phyloP scores from a whole-genome alignment of 2,329 filamentous ascomycete species.

The Nothopassalora personata region DNA sequence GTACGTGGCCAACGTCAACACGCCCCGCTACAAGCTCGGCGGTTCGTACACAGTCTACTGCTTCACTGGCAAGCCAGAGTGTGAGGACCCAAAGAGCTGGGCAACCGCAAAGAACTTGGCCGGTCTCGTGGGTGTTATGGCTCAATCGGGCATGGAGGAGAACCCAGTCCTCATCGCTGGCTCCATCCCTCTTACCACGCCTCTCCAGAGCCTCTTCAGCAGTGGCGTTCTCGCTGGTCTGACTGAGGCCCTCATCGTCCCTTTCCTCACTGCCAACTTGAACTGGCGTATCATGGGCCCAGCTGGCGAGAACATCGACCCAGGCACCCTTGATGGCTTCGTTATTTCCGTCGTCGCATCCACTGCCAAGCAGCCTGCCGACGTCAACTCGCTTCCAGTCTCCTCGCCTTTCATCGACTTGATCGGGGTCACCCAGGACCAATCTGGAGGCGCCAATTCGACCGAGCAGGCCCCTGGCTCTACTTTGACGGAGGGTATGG shows the following conservation, averaged over 20 bases:
- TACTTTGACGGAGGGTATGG: neutral
- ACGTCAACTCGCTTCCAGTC: conserved; percentile 31
- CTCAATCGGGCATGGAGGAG: conserved; percentile 16
- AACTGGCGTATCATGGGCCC: conserved; percentile 31
- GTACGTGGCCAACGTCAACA: conserved; percentile 64
- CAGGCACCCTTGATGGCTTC: conserved; percentile 34
- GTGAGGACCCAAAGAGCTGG: conserved; percentile 47
- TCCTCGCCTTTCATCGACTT: conserved; percentile 28
- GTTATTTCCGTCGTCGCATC: conserved; percentile 37
- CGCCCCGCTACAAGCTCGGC: conserved; percentile 55
- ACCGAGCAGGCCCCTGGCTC: conserved; percentile 4
- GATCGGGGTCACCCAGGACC: conserved; percentile 17
- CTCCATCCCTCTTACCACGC: conserved; percentile 43
- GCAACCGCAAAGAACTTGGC: conserved; percentile 50
- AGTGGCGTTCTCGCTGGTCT: conserved; percentile 29
- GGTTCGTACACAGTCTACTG: conserved; percentile 62
- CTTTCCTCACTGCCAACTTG: conserved; percentile 32
- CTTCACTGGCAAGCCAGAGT: conserved; percentile 54
- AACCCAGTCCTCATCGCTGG: conserved; percentile 33
- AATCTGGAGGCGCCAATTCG: conserved; percentile 17
- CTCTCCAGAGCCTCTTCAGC: conserved; percentile 33
- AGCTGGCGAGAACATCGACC: conserved; percentile 29
- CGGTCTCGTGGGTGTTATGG: conserved; percentile 51
- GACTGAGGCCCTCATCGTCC: conserved; percentile 23
- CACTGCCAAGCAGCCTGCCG: conserved; percentile 32